A percentile compares a stretch with the other conserved stretches of the same genome.
Conservation (phyloP, 306 rosid genomes). For the Datisca glomerata region DNA sequence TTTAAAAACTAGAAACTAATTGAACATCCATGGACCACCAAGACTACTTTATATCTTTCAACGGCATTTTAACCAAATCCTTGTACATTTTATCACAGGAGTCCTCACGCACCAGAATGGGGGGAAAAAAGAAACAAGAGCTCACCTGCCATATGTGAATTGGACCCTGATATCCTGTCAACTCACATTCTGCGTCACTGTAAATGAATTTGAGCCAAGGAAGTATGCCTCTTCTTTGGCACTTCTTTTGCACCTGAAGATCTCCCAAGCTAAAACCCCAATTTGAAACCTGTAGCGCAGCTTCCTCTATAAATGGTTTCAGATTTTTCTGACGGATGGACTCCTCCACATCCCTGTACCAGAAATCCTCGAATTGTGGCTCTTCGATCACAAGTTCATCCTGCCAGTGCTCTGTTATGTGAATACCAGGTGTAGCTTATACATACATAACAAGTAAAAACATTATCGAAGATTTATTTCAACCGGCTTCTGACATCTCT, state of each 20-base stretch:
- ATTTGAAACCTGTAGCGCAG: slow-evolving; percentile 59
- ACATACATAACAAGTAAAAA: too few species aligned
- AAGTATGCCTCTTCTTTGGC: slow-evolving; percentile 55
- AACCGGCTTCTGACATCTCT: too few species aligned
- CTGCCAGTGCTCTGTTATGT: slow-evolving; percentile 22
- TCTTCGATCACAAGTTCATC: slow-evolving; percentile 65
- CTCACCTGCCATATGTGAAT: slow-evolving; percentile 95
- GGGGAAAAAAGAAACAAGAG: slow-evolving; percentile 6
- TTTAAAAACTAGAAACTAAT: too few species aligned
- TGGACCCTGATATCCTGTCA: slow-evolving; percentile 74
- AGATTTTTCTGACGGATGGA: slow-evolving; percentile 67
- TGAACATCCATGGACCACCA: too few species aligned
- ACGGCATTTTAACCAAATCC: too few species aligned
- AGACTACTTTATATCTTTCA: too few species aligned
- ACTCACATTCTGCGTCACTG: slow-evolving; percentile 67
- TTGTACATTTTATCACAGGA: too few species aligned
- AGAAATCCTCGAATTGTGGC: slow-evolving; percentile 44
- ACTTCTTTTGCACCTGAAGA: slow-evolving; percentile 64
- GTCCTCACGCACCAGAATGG: too few species aligned
- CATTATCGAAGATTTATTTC: too few species aligned
- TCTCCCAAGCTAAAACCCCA: slow-evolving; percentile 79
- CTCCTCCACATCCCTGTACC: slow-evolving; percentile 83
- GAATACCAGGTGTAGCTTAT: slow-evolving; percentile 6
- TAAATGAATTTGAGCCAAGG: slow-evolving; percentile 77
- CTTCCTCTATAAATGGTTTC: slow-evolving; percentile 73